Base-by-base conservation (phyloP, 331 rosid genomes). In the Pyracantha coccinea region DNA sequence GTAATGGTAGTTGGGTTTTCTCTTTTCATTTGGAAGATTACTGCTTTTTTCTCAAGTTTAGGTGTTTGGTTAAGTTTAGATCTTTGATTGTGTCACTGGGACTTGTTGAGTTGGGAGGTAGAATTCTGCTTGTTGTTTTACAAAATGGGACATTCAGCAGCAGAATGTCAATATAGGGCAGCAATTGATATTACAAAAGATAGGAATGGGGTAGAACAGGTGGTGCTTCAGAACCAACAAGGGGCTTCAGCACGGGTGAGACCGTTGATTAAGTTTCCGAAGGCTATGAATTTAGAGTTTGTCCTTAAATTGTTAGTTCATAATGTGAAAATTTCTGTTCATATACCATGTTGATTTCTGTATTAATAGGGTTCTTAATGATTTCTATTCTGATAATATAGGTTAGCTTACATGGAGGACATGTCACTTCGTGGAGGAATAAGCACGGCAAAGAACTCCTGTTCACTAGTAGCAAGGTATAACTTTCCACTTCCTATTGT, bases 321-420 rank as follows among this genome's bases (percentile, higher is more conserved):
- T 67, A 66, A 8, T 72, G 27, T 71, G 76, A 31, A 53, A 76
- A 7, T 27, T 23, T 72, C 75, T 65, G 53, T 27, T 69, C 61
- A 29, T 45, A 19, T 53, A 55, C 50, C 58, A 52, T 16, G 67
- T 74, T 38, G 25, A 23, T 58, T 74, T 27, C 62, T 72, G 63
- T 75, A 69, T 73, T 25, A 62, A 23, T 20, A 62, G 66, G 65
- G 72, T 9, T 0, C 0, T 76, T 80, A 57, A 55, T 24, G 52
- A 58, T 33, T 33, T 77, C 20, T 66, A 69, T 68, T 72, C 72
- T 73, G 72, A 77, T 86, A 65, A 82, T 77, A 28, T 82, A 93
- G 97, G 91, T 93, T 76, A 89, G 97, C 85, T 87, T 93, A 83
- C 84, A 86, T 76, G 97, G 98, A 77, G 98, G 93, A 62, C 98